Evolutionary conservation across 2,329 filamentous ascomycete species (phyloP).

Genomic region (Hirsutella minnesotensis): DNA sequence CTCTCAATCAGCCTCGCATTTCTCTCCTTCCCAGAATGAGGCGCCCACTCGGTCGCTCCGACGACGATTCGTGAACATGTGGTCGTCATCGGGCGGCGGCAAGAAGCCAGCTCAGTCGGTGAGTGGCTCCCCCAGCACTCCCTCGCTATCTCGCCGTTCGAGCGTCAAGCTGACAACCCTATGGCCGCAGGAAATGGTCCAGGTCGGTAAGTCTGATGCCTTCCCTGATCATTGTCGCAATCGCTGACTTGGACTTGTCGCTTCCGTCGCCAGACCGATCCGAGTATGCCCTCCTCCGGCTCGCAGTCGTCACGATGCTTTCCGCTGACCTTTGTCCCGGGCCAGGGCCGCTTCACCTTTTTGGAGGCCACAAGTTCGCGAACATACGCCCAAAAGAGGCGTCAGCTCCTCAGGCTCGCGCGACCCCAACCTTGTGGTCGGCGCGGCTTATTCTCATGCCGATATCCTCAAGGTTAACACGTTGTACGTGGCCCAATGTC

Average conservation of each 20-base stretch:
- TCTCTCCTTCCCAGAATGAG: constrained; percentile 19
- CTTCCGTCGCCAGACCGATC: constrained; percentile 39
- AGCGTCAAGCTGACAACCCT: constrained; percentile 20
- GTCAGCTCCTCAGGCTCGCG: constrained; percentile 26
- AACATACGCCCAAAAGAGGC: constrained; percentile 39
- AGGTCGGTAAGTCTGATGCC: constrained; percentile 66
- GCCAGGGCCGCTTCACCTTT: constrained; percentile 76
- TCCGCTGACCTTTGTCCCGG: constrained; percentile 13
- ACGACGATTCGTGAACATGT: constrained; percentile 36
- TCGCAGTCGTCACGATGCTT: neutral
- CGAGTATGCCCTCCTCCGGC: constrained; percentile 36
- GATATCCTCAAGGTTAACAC: constrained; percentile 84
- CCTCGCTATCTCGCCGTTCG: constrained; percentile 3
- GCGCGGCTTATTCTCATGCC: constrained; percentile 91
- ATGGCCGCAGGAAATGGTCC: constrained; percentile 84
- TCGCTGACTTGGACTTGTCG: constrained; percentile 14
- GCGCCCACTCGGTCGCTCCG: constrained; percentile 11
- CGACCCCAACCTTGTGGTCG: constrained; percentile 67
- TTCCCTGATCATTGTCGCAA: constrained; percentile 4
- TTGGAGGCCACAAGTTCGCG: constrained; percentile 56
- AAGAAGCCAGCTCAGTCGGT: constrained; percentile 67
- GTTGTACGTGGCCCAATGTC: constrained; percentile 40
- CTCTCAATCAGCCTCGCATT: constrained; percentile 12
- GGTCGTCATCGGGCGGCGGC: constrained; percentile 51
- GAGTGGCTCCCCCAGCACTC: constrained; percentile 18